A percentile compares a stretch with the other conserved stretches of the same genome.
Conservation (phyloP, 1,284 basidiomycete species). For the Ganoderma sp. region DNA sequence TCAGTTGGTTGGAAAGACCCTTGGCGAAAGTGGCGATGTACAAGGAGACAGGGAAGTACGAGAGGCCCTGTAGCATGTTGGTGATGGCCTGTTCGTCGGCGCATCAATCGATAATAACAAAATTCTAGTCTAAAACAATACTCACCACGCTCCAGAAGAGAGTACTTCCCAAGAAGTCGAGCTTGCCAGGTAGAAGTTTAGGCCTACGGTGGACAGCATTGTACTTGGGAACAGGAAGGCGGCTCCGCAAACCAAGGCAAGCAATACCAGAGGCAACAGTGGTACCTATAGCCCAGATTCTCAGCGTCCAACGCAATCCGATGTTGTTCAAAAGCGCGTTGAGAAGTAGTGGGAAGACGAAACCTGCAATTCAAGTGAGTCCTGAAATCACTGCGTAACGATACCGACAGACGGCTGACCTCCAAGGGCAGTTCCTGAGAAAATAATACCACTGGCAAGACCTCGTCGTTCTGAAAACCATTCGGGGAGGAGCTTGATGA, state of each 20-base stretch:
- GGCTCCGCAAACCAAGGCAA: constrained; percentile 33
- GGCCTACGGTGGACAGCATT: constrained; percentile 28
- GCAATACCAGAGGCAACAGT: constrained; percentile 31
- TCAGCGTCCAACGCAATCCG: constrained; percentile 38
- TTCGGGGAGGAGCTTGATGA: constrained; percentile 34
- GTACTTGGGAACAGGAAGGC: constrained; percentile 34
- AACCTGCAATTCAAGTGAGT: constrained; percentile 7
- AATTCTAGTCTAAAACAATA: background rate
- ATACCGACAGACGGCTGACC: constrained; percentile 15
- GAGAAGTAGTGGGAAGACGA: constrained; percentile 37
- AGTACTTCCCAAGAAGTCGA: constrained; percentile 34
- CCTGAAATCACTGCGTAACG: background rate
- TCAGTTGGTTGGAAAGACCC: constrained; percentile 34
- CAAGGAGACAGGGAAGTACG: constrained; percentile 39
- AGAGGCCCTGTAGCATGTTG: constrained; percentile 36
- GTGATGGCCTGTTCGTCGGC: constrained; percentile 25
- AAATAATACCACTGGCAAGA: constrained; percentile 38
- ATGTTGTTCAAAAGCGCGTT: constrained; percentile 32
- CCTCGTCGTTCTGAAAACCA: constrained; percentile 36
- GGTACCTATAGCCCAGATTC: constrained; percentile 33
- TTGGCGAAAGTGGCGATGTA: constrained; percentile 38
- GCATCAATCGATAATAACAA: no score
- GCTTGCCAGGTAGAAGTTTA: constrained; percentile 32
- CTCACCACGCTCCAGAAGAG: constrained; percentile 37
- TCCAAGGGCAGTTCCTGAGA: constrained; percentile 38